A percentile compares a stretch with the other conserved stretches of the same genome.
Conservation (phyloP, 805 yeast species). For the Monosporozyma solicola region DNA sequence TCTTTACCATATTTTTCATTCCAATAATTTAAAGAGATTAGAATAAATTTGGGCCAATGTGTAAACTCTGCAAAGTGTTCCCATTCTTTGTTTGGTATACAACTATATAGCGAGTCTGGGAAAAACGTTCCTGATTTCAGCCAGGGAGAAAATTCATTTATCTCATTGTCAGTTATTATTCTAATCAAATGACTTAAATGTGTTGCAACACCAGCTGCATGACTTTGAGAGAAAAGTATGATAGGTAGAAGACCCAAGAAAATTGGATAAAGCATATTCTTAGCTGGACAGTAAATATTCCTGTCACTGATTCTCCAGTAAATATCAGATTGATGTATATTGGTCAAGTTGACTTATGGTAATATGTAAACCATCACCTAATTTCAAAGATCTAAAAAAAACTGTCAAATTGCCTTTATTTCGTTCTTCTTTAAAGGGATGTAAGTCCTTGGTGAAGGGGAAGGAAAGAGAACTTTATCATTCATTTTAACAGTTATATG, state of each 20-base stretch:
- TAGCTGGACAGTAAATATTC: too few relatives aligned
- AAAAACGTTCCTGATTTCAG: conserved; percentile 55
- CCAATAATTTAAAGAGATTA: conserved; percentile 38
- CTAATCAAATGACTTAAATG: conserved; percentile 17
- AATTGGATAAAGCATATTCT: neutral
- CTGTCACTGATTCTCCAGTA: too few relatives aligned
- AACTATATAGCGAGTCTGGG: conserved; percentile 61
- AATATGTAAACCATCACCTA: too few relatives aligned
- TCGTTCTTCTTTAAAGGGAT: too few relatives aligned
- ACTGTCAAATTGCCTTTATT: too few relatives aligned
- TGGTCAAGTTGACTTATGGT: too few relatives aligned
- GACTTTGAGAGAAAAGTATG: neutral
- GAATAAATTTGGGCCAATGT: conserved; percentile 64
- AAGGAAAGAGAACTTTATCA: too few relatives aligned
- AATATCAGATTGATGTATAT: too few relatives aligned
- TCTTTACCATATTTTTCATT: conserved; percentile 22
- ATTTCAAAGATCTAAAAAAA: too few relatives aligned
- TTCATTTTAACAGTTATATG: too few relatives aligned
- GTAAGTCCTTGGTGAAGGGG: too few relatives aligned
- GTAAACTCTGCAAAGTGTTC: conserved; percentile 43
- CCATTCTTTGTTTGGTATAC: conserved; percentile 39
- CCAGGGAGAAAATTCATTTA: conserved; percentile 18
- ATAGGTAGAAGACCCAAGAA: neutral
- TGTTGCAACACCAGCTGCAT: conserved; percentile 18
- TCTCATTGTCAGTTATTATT: conserved; percentile 18